These are phyloP conservation scores for Turritis glabra DNA, from an alignment of 345 rosid species.

Conservation along the genomic window DNA sequence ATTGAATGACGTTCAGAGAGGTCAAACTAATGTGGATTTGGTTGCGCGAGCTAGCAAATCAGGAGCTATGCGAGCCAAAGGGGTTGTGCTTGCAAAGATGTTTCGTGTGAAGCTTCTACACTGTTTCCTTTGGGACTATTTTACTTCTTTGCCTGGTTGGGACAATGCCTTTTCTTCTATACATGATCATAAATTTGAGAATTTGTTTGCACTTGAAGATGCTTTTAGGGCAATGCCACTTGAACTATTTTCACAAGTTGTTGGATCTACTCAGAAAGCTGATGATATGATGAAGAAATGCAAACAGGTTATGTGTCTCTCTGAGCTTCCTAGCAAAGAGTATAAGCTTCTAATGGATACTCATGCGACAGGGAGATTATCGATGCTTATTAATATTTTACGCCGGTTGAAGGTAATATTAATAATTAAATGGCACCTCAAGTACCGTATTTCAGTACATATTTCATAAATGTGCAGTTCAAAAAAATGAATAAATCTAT, in stretches of 20 bases:
- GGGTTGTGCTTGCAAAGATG: conserved; percentile 92
- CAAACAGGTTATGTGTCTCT: conserved; percentile 65
- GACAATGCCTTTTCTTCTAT: conserved; percentile 49
- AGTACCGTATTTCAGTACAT: background rate
- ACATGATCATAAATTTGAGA: conserved; percentile 45
- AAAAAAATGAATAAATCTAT: background rate
- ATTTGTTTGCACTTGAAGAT: conserved; percentile 70
- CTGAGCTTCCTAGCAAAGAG: conserved; percentile 70
- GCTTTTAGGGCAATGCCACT: conserved; percentile 78
- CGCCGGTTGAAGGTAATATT: conserved; percentile 79
- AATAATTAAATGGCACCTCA: background rate
- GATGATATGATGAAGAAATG: conserved; percentile 79
- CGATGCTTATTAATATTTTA: conserved; percentile 72
- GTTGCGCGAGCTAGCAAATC: conserved; percentile 52
- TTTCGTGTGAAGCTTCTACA: conserved; percentile 85
- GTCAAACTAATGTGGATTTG: conserved; percentile 46
- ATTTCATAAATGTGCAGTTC: background rate
- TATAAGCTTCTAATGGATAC: conserved; percentile 76
- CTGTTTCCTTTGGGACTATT: conserved; percentile 74
- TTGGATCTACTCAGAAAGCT: conserved; percentile 64
- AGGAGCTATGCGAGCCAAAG: conserved; percentile 89
- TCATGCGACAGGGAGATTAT: conserved; percentile 79
- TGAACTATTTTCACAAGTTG: conserved; percentile 85
- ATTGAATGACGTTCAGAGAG: conserved; percentile 70
- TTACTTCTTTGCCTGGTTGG: conserved; percentile 54